Evolutionary conservation across 2,329 filamentous ascomycete genomes (phyloP).

Genomic region (Karstenula rhodostoma): DNA sequence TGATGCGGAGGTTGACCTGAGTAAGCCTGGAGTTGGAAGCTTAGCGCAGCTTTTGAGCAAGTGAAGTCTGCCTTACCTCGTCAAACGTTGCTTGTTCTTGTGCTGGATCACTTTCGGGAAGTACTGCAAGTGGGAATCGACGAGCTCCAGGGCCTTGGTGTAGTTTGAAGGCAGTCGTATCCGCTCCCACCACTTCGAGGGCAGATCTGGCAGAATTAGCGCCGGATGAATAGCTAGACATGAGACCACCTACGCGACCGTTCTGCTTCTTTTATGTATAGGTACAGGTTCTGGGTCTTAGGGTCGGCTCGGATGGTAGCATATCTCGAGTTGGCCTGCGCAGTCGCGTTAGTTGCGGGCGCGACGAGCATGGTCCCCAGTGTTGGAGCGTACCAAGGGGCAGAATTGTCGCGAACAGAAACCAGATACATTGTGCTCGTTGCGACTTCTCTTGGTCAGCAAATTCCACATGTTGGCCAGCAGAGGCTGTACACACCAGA

Average conservation of each 20-base stretch:
- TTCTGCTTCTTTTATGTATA: slow-evolving; percentile 90
- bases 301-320: slow-evolving; percentile 88
- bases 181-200: slow-evolving; percentile 92
- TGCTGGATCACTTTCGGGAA: slow-evolving; percentile 93
- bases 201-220: slow-evolving; percentile 55
- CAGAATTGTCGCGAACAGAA: slow-evolving; percentile 89
- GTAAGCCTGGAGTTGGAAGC: slow-evolving; percentile 41
- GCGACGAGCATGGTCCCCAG: no score
- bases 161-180: slow-evolving; percentile 93
- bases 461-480: not conserved
- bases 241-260: slow-evolving; percentile 60
- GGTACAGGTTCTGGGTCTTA: slow-evolving; percentile 81
- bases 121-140: slow-evolving; percentile 71
- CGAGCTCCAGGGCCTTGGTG: slow-evolving; percentile 83
- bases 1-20: slow-evolving; percentile 82
- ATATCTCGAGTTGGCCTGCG: slow-evolving; percentile 73
- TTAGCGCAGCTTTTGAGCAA: no score
- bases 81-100: slow-evolving; percentile 96
- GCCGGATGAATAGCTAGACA: no score
- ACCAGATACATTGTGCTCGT: slow-evolving; percentile 81
- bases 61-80: slow-evolving; percentile 67
- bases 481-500: slow-evolving; percentile 70
- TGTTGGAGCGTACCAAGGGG: slow-evolving; percentile 72
- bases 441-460: not conserved
- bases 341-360: not conserved